Evolutionary conservation across 2,329 filamentous ascomycete genomes (phyloP), one percentile per base, ranked within the genome.

Genomic region (Exophiala dermatitidis): DNA sequence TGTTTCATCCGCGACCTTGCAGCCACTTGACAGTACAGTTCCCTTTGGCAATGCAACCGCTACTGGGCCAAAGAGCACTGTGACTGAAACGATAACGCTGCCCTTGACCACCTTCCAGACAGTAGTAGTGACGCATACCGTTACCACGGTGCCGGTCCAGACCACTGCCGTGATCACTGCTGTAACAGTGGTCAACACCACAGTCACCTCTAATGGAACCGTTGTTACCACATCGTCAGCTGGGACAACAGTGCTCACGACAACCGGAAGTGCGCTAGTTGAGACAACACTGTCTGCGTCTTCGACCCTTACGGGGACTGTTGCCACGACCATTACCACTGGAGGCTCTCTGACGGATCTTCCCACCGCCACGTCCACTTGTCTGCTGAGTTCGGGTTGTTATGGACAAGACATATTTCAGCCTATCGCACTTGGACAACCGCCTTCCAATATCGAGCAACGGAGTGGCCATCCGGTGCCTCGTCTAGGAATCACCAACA

Each of bases 381-480:
- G 61, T 46, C 40, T 50, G 38, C 46, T 57, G 40, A 57, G 38
- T 30, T 54, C 61, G 56, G 61, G 57, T 45, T 62, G 58, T 50
- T 54, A 57, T 28, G 60, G 61, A 34, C 71, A 74, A 56, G 66
- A 75, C 59, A 65, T 72, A 10, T 75, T 75, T 58, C 49, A 67
- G 36, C 71, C 72, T 3, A 62, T 75, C 46, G 67, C 66, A 28
- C 67, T 68, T 44, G 68, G 66, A 19, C 61, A 66, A 10, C 65
- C 72, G 34, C 71, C 72, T 2, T 51, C 59, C 7, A 72, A 65
- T 32, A 72, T 75, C 50, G 55, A 62, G 32, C 59, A 65, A 37
- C 67, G 71, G 36, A 44, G 67, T 45, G 72, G 73, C 46, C 73
- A 75, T 57, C 72, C 72, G 8, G 67, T 75, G 19, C 62, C 66